Conservation (phyloP, 441 rosid genomes). For the Kokia cookei region DNA sequence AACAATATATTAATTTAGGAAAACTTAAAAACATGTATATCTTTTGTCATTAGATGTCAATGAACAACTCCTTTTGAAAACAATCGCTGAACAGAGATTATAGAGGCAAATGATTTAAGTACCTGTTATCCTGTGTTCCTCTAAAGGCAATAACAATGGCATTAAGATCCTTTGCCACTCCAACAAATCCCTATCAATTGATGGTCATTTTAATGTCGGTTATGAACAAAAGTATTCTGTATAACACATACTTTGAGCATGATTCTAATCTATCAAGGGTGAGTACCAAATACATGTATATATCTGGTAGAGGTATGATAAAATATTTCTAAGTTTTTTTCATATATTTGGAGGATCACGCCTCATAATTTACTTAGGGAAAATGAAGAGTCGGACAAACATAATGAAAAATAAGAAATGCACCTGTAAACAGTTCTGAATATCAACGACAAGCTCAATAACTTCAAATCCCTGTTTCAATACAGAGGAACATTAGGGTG, state of each 20-base stretch:
- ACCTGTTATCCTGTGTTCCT: not conserved
- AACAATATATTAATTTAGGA: not conserved
- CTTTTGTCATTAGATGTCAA: not conserved
- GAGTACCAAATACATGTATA: too few species aligned
- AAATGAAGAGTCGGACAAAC: too few species aligned
- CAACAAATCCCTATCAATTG: not conserved
- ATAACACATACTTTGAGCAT: not conserved
- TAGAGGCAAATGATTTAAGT: not conserved
- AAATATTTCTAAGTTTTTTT: too few species aligned
- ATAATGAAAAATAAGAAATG: not conserved
- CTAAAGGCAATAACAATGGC: not conserved
- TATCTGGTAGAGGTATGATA: too few species aligned
- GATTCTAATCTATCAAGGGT: not conserved
- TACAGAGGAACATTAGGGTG: not conserved
- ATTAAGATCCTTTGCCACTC: not conserved
- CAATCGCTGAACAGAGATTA: not conserved
- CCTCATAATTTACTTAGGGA: too few species aligned
- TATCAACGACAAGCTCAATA: not conserved
- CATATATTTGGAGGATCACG: too few species aligned
- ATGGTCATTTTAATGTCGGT: not conserved
- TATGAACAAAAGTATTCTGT: not conserved
- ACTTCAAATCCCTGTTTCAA: not conserved
- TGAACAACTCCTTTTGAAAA: not conserved
- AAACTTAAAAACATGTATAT: not conserved
- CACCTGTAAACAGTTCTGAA: not conserved